phyloP scores from a whole-genome alignment of 2,329 filamentous ascomycete species.

The Ploettnerulaceae sp. region DNA sequence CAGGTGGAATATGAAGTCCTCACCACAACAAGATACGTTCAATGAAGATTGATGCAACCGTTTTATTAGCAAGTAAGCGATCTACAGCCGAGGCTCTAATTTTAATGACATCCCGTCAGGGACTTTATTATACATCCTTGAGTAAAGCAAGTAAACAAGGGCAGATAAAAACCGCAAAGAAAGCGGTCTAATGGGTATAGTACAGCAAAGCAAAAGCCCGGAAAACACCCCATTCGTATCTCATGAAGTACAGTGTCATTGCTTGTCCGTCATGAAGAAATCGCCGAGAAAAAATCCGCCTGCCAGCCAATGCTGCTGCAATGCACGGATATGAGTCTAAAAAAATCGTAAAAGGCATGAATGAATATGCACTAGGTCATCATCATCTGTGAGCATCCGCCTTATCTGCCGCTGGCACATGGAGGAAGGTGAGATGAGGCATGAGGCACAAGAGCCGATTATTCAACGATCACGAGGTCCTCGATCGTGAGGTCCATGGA shows the following conservation, averaged over 20 bases:
- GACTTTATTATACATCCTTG: background rate
- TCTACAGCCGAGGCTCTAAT: no score
- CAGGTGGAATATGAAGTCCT: no score
- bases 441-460: background rate
- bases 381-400: no score
- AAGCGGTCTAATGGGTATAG: slow-evolving; percentile 5
- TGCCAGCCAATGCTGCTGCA: slow-evolving; percentile 1
- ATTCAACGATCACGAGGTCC: background rate
- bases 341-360: slow-evolving; percentile 2
- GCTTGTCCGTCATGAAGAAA: background rate
- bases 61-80: no score
- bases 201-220: slow-evolving; percentile 1
- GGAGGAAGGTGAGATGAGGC: background rate
- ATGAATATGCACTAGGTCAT: slow-evolving; percentile 2
- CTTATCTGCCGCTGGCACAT: background rate
- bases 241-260: background rate
- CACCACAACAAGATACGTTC: no score
- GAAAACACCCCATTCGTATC: background rate
- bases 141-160: background rate
- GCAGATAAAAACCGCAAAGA: background rate
- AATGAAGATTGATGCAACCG: no score
- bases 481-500: background rate
- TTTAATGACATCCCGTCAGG: no score
- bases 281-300: background rate
- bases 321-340: background rate